Evolutionary conservation across 371 early-diverging fungal species (phyloP), one percentile per base, ranked within the genome.

Genomic region (Mucor ambiguus): DNA sequence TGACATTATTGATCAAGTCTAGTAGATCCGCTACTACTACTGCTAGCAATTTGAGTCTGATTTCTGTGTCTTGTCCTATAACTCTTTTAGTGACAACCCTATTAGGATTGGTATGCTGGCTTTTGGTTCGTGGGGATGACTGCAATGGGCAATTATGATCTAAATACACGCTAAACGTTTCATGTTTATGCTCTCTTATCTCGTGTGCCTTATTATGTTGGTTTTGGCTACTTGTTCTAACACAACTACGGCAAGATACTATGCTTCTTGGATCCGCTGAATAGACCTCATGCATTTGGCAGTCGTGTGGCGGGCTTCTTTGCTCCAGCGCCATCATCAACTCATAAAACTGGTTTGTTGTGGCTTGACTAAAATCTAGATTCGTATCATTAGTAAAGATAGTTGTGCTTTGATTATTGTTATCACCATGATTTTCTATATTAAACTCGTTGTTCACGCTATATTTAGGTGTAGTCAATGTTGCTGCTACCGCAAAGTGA

Each of bases 21-120:
- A 46, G 7, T 10, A 20, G 10, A 46, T 20, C 44, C 20, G 7
- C n/a, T 44, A 7, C 9, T 46, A 9, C n/a, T 20, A 22, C 46
- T 46, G 3, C 12, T 35, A 35, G 12, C 37, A 35, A 12, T 35
- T 3, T 1, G 1, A 7, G 37, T 12, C 37, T 12, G 37, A 5
- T 35, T 35, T 35, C 2, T 35, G 37, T 11, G 11, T 98, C 98
- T 32, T 98, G 89, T 68, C 87, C 81, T 69, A 96, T 96, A 0
- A 97, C 43, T 97, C 91, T 69, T 91, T 90, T 58, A 92, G 92
- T 33, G 96, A 89, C 63, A 99, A 0, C 97, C 97, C 94, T 94
- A 96, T 71, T 92, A 0, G 90, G 78, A 14, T 92, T 85, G 49
- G 71, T 69, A 69, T 88, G 86, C 66, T 81, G 89, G 0, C 89